phyloP scores from a whole-genome alignment of 2,329 filamentous ascomycete species.

The Proliferodiscus dingleyae region DNA sequence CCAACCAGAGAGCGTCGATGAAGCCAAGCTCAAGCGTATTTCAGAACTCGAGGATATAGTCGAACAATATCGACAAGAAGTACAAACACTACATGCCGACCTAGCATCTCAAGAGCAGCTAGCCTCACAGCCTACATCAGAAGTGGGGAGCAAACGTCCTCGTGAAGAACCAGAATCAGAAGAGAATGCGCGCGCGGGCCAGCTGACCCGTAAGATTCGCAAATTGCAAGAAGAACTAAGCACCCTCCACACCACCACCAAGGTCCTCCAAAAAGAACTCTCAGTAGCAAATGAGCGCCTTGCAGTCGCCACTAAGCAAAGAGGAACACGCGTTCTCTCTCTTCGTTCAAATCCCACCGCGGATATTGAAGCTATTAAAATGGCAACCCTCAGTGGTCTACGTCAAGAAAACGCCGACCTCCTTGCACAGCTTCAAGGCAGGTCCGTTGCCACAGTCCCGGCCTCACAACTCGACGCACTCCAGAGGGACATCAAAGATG shows the following conservation, averaged over 20 bases:
- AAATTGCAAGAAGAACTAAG: constrained; percentile 75
- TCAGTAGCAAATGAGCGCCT: constrained; percentile 70
- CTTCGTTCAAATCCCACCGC: constrained; percentile 90
- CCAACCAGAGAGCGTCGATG: constrained; percentile 73
- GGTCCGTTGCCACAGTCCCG: constrained; percentile 52
- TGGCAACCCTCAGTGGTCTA: constrained; percentile 70
- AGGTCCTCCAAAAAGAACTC: constrained; percentile 71
- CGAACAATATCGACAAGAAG: constrained; percentile 78
- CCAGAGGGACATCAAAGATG: constrained; percentile 69
- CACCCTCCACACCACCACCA: constrained; percentile 62
- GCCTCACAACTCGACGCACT: constrained; percentile 69
- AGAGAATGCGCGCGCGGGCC: constrained; percentile 67
- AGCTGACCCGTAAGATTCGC: constrained; percentile 82
- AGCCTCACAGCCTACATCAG: constrained; percentile 32
- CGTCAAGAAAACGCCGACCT: constrained; percentile 81
- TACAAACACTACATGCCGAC: constrained; percentile 69
- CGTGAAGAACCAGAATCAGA: constrained; percentile 49
- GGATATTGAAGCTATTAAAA: constrained; percentile 78
- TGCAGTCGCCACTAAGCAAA: constrained; percentile 56
- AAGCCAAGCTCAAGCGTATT: constrained; percentile 68
- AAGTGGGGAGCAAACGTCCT: constrained; percentile 58
- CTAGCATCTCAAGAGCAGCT: constrained; percentile 59
- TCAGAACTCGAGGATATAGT: constrained; percentile 80
- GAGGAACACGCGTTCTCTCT: constrained; percentile 76
- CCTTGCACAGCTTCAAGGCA: constrained; percentile 60